phyloP scores from a whole-genome alignment of 768 basidiomycete genomes.

The Naganishia vishniacii region DNA sequence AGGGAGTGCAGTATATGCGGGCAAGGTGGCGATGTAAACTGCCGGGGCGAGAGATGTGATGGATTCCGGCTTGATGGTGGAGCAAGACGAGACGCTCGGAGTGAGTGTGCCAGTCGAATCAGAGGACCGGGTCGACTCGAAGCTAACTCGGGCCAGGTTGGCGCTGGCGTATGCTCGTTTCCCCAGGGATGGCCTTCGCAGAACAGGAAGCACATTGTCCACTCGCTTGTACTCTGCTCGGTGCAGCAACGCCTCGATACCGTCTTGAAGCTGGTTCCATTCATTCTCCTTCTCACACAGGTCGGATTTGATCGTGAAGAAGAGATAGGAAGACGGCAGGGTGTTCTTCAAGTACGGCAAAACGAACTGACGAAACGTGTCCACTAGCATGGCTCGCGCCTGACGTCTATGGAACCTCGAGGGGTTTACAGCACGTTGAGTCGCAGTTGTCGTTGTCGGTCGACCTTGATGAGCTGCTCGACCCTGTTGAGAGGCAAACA shows the following conservation, averaged over 20 bases:
- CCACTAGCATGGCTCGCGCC: slow-evolving; percentile 48
- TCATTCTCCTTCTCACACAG: slow-evolving; percentile 29
- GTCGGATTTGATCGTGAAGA: slow-evolving; percentile 39
- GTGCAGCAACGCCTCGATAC: slow-evolving; percentile 34
- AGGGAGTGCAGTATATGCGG: slow-evolving; percentile 33
- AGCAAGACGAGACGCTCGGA: background rate
- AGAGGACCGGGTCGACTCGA: slow-evolving; percentile 17
- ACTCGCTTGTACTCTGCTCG: slow-evolving; percentile 26
- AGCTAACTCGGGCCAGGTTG: slow-evolving; percentile 6
- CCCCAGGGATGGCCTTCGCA: background rate
- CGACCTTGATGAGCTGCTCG: slow-evolving; percentile 1
- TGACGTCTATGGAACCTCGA: slow-evolving; percentile 45
- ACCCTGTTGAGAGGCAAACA: background rate
- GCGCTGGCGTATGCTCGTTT: background rate
- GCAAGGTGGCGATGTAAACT: slow-evolving; percentile 35
- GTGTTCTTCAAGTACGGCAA: slow-evolving; percentile 42
- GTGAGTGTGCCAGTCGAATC: slow-evolving; percentile 10
- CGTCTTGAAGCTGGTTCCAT: slow-evolving; percentile 35
- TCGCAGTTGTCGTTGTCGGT: background rate
- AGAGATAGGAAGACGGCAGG: slow-evolving; percentile 41
- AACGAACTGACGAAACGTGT: slow-evolving; percentile 46
- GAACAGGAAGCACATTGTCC: background rate
- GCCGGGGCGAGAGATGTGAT: slow-evolving; percentile 32
- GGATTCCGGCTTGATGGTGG: slow-evolving; percentile 16
- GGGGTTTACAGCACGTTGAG: slow-evolving; percentile 19